Base-by-base conservation (phyloP, 2,329 filamentous ascomycete species). In the Ciborinia camelliae region DNA sequence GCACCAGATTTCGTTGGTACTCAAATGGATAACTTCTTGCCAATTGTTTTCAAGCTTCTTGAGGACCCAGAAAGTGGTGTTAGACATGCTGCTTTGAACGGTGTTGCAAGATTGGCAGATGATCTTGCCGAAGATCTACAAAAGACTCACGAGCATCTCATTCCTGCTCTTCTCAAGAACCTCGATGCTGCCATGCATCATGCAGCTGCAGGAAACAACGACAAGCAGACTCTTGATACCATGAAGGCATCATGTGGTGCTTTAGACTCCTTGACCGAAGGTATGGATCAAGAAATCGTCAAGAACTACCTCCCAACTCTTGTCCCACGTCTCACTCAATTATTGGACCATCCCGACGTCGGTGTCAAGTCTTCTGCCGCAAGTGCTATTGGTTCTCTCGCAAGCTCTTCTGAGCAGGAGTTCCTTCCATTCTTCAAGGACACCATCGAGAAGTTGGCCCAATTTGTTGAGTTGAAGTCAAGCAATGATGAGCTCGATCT, bases 1-100 rank as follows among this genome's bases (percentile, higher is more conserved):
- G 94, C 95, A 37, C 95, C 95, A 20, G 95, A 99, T 77, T 99
- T 98, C 79, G 92, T 98, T 74, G 92, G 91, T 69, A 97, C 93
- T 26, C 95, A 99, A 79, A 86, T 98, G 68, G 84, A 89, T 73
- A 85, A 89, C 70, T 90, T 98, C 70, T 86, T 98, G 76, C 95
- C 95, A 57, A 83, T 91, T 71, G 87, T 98, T 66, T 83, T 97
- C 65, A 87, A 86, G 73, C 84, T 98, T 10, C 86, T 99, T 47
- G 84, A 92, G 75, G 95, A 99, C 75, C 81, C 85, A n/a, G 90
- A 96, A 70, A 83, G 87, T 71, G 87, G 88, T 72, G 95, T 99
- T 65, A 88, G 95, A 67, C 90, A 92, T 76, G 92, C 94, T 58
- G 89, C 95, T 28, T 82, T 98, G 53, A 90, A 96, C 68, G 90